Percentiles rank a stretch among this genome's conserved stretches.
phyloP scores from a whole-genome alignment of 2,329 filamentous ascomycete species.

The Aschersonia sp. region DNA sequence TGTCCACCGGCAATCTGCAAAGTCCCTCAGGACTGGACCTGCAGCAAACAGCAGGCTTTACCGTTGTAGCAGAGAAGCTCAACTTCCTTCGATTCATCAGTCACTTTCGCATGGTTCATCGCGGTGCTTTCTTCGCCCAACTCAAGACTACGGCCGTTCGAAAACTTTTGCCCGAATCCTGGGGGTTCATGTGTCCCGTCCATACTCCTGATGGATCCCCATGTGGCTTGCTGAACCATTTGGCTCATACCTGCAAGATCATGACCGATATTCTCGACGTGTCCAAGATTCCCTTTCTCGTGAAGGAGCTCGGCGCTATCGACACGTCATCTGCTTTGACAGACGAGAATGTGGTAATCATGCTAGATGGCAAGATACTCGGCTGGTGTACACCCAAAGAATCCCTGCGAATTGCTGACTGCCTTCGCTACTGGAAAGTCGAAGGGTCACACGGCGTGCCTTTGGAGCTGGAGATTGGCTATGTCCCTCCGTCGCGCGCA shows the following conservation, averaged over 20 bases:
- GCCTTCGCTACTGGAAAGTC: constrained; percentile 89
- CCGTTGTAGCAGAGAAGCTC: constrained; percentile 94
- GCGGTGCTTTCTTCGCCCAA: constrained; percentile 97
- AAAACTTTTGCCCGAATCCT: constrained; percentile 89
- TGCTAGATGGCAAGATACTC: constrained; percentile 78
- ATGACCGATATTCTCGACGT: constrained; percentile 63
- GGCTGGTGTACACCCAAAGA: constrained; percentile 83
- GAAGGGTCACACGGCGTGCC: constrained; percentile 71
- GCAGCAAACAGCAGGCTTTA: constrained; percentile 89
- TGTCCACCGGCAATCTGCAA: constrained; percentile 87
- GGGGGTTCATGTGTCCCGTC: constrained; percentile 94
- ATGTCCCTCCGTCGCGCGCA: constrained; percentile 72
- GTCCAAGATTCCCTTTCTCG: constrained; percentile 57
- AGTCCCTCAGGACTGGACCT: constrained; percentile 86
- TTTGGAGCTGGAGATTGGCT: constrained; percentile 76
- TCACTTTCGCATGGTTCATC: constrained; percentile 97
- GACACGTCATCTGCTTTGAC: constrained; percentile 63
- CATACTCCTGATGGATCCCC: constrained; percentile 94
- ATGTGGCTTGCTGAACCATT: constrained; percentile 86
- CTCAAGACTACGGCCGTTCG: constrained; percentile 93
- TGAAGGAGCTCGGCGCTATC: constrained; percentile 67
- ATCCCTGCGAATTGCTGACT: constrained; percentile 69
- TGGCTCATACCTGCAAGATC: constrained; percentile 89
- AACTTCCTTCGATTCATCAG: constrained; percentile 98
- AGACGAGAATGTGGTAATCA: constrained; percentile 73